Evolutionary conservation across 306 rosid genomes (phyloP), one percentile per base, ranked within the genome.

Genomic region (Lathyrus sativus): DNA sequence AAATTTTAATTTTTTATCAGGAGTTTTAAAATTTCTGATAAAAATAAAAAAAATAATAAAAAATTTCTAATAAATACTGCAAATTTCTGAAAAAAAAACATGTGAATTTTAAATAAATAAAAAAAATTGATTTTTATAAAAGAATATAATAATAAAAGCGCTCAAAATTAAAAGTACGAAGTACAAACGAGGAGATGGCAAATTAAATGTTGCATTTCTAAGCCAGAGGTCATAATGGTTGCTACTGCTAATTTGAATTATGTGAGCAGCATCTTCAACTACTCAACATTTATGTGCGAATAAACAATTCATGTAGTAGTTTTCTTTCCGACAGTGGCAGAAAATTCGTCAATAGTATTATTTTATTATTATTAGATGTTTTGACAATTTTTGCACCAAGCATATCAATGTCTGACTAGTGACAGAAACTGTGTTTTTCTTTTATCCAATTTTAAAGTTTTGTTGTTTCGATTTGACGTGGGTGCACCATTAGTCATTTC

Each of bases 401-500:
- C 53, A 28, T 6, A 33, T 24, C 54, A 65, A 39, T 70, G 15
- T 24, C 61, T 13, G 74, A 46, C 60, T 31, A 51, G 26, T 29
- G 24, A 11, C 31, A 65, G 62, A 46, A 44, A 35, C 74, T 65
- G 65, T 41, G 15, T 48, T 48, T 5, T 12, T 43, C 12, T 43
- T 19, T 19, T 19, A 42, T 66, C 59, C 60, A 11, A 11, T 43
- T 48, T 68, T 15, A n/a, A 37, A 31, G 9, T 42, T 41, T 0
- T 15, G 29, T 69, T 9, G 12, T 33, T 33, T 33, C 8, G 8
- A 33, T 33, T 54, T 13, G 5, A 62, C 3, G 26, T 68, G 72
- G 77, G 75, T 77, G 77, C 77, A 77, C 82, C 85, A 74, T 73
- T 68, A 68, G 48, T 73, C 38, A 63, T 42, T 72, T 56, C 56